Evolutionary conservation across 2,329 filamentous ascomycete species (phyloP), one percentile per base, ranked within the genome.

Genomic region (Phyllosticta paracitricarpa): DNA sequence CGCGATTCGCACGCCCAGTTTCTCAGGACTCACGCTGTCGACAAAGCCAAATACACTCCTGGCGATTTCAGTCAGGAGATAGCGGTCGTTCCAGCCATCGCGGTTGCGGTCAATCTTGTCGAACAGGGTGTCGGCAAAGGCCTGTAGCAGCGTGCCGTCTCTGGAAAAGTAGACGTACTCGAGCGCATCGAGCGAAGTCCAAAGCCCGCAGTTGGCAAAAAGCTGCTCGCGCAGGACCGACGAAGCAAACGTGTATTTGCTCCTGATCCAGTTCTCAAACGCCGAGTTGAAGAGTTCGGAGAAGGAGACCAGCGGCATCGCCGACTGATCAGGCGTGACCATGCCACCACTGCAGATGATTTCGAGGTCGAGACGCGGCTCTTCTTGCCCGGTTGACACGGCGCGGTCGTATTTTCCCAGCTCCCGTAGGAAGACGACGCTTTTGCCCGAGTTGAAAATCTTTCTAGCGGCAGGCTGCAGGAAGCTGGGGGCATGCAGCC

Each of bases 391-490:
- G 61, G 81, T 56, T 3, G 35, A 53, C 5, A 56, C 48, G 8
- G 60, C 12, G 22, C 26, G 9, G 12, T 55, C 52, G 22, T 58
- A 51, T 35, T 56, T 51, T 2, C 54, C 56, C 10, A 96, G 78
- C 56, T 87, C 83, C 63, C 86, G 87, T n/a, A 97, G 76, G 54
- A 97, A 88, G 1, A 94, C 84, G 61, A 94, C 86, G 67, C 88
- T 95, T 73, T 97, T 97, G 0, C 93, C 93, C 1, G 90, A 87
- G 1, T 87, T 91, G 68, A 96, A 93, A 48, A 97, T 90, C 64
- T 86, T 88, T 25, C 78, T 76, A 0, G 84, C 84, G 1, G 86
- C 83, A 2, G 86, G 81, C 51, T 86, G 83, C 4, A 97, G 79
- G 65, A 96, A 97, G 2, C 76, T 80, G 0, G 93, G 92, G 0